Evolutionary conservation across 768 basidiomycete species (phyloP).

Genomic region (Pleurotus eryngii): DNA sequence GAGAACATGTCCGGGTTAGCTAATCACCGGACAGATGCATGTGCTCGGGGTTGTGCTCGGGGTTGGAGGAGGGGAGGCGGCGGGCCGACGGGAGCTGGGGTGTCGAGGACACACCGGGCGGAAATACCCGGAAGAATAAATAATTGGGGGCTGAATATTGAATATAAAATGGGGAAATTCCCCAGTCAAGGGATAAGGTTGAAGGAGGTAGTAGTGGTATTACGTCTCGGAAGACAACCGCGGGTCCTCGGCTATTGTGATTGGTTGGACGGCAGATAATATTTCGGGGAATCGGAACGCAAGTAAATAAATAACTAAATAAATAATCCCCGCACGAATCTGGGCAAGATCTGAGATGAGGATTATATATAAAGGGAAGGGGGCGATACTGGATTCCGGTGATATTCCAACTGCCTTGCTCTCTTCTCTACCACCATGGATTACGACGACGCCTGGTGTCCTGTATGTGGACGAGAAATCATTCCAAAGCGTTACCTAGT

Average conservation of each 20-base stretch:
- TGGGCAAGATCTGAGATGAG: constrained; percentile 14
- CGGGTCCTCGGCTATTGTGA: background rate
- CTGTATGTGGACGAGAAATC: constrained; percentile 74
- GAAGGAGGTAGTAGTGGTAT: too few relatives aligned
- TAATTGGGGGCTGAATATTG: too few relatives aligned
- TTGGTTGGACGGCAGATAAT: background rate
- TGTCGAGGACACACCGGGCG: too few relatives aligned
- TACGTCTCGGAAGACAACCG: background rate
- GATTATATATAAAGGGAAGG: constrained; percentile 11
- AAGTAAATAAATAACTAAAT: background rate
- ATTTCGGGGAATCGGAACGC: background rate
- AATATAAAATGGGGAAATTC: too few relatives aligned
- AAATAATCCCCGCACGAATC: background rate
- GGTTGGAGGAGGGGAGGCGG: too few relatives aligned
- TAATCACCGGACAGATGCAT: too few relatives aligned
- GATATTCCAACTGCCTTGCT: background rate
- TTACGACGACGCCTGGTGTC: constrained; percentile 78
- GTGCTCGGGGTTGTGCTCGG: too few relatives aligned
- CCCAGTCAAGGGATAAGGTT: too few relatives aligned
- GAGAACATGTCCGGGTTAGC: too few relatives aligned
- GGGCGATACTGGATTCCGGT: too few relatives aligned
- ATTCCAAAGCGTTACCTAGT: constrained; percentile 71
- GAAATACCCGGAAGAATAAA: too few relatives aligned
- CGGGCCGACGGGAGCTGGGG: too few relatives aligned
- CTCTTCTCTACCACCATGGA: constrained; percentile 6